These are phyloP conservation scores for Dictyostelium purpureum DNA, from an alignment of 78 protist genomes.

Conservation along the genomic window DNA sequence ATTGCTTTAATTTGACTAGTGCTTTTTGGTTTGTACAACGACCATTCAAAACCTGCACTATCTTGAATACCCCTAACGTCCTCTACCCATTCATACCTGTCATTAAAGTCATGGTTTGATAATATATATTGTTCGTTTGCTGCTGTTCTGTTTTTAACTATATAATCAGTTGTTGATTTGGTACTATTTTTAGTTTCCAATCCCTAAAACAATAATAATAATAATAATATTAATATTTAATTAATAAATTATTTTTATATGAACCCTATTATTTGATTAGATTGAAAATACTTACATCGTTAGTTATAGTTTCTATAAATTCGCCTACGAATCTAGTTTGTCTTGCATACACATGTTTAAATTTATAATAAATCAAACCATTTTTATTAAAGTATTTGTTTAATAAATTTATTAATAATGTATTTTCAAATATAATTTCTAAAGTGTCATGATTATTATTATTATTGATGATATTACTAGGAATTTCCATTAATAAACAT, in stretches of 20 bases:
- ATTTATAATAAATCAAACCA: not conserved
- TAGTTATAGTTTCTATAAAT: not conserved
- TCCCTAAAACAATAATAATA: too few relatives aligned
- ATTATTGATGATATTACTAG: too few relatives aligned
- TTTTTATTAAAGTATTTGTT: not conserved
- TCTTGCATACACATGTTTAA: not conserved
- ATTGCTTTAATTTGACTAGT: not conserved
- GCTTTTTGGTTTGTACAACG: not conserved
- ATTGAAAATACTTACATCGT: too few relatives aligned
- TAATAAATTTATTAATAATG: not conserved
- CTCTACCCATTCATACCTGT: not conserved
- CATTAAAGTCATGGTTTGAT: not conserved
- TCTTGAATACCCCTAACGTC: not conserved
- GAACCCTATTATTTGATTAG: too few relatives aligned
- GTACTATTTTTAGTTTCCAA: not conserved
- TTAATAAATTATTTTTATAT: too few relatives aligned
- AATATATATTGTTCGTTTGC: not conserved
- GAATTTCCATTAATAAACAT: too few relatives aligned
- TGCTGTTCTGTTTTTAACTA: not conserved
- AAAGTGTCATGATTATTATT: too few relatives aligned
- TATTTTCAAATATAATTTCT: not conserved
- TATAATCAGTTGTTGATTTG: not conserved
- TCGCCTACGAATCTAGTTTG: too few relatives aligned
- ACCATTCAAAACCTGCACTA: not conserved
- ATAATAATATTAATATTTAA: too few relatives aligned